Percentiles rank a stretch among this genome's conserved stretches.
These are phyloP conservation scores for Globisporangium spinosum DNA, from an alignment of 352 stramenopile genomes.

Conservation along the genomic window DNA sequence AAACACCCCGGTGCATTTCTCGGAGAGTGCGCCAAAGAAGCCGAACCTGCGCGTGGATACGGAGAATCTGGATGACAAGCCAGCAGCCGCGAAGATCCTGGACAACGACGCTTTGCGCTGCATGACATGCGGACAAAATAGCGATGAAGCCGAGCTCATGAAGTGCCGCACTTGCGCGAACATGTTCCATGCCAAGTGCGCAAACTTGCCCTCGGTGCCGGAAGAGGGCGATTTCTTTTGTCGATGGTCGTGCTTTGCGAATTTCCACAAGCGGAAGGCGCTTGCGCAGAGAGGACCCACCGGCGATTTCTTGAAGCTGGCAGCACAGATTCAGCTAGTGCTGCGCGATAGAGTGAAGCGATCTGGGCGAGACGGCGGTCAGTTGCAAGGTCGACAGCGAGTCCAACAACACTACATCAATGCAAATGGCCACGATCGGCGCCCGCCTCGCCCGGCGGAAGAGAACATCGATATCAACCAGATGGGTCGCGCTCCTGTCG, in stretches of 20 bases:
- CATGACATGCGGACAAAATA: conserved; percentile 15
- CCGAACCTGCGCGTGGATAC: conserved; percentile 6
- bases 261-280: conserved; percentile 37
- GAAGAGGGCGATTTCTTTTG: conserved; percentile 72
- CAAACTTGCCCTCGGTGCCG: conserved; percentile 53
- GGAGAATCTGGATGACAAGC: not conserved
- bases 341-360: conserved; percentile 20
- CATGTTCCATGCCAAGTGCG: conserved; percentile 63
- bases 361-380: not conserved
- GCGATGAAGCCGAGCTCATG: conserved; percentile 31
- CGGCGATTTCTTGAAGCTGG: conserved; percentile 41
- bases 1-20: not conserved
- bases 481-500: not conserved
- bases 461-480: conserved; percentile 10
- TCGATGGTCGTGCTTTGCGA: conserved; percentile 54
- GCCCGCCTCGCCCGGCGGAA: conserved; percentile 1
- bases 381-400: not conserved
- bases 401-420: not conserved
- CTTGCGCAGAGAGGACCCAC: not conserved
- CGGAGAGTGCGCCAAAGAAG: not conserved
- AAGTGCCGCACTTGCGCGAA: conserved; percentile 47
- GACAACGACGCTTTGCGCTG: conserved; percentile 11
- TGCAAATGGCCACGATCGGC: conserved; percentile 4
- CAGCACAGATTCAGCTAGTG: conserved; percentile 41
- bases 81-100: not conserved